Conservation (phyloP, 208 protist genomes). For the Acanthamoeba rhysodes region DNA sequence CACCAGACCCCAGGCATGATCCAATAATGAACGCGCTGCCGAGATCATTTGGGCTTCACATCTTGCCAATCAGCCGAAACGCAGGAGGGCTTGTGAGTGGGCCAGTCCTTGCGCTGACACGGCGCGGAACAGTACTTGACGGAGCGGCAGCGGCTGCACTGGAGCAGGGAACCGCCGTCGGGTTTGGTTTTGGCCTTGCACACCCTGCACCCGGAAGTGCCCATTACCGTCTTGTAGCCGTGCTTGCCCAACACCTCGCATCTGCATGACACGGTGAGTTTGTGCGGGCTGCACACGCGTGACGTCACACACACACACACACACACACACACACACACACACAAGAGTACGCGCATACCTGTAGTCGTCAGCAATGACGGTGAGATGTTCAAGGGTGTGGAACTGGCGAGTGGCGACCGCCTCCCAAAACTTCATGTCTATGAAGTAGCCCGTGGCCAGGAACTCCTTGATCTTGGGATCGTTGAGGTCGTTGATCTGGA, state of each 20-base stretch:
- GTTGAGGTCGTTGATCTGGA: background rate
- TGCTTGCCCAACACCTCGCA: background rate
- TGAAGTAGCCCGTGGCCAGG: background rate
- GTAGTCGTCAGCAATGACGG: background rate
- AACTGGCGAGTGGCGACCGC: background rate
- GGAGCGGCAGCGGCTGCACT: slow-evolving; percentile 5
- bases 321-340: too few species aligned
- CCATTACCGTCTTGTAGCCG: background rate
- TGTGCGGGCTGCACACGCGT: too few species aligned
- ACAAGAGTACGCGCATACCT: background rate
- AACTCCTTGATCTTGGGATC: background rate
- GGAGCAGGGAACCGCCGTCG: background rate
- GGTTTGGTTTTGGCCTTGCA: slow-evolving; percentile 2
- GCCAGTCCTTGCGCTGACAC: slow-evolving; percentile 7
- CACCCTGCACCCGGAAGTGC: background rate
- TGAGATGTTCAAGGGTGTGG: background rate
- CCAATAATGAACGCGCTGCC: too few species aligned
- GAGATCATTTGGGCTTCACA: too few species aligned
- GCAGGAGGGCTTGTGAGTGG: background rate
- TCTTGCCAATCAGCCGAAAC: background rate
- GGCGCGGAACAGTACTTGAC: background rate
- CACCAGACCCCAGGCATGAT: background rate
- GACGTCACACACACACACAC: too few species aligned
- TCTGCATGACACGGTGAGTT: background rate
- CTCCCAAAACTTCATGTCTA: background rate